phyloP scores from a whole-genome alignment of 1,284 basidiomycete genomes.

The Chiua sp. region DNA sequence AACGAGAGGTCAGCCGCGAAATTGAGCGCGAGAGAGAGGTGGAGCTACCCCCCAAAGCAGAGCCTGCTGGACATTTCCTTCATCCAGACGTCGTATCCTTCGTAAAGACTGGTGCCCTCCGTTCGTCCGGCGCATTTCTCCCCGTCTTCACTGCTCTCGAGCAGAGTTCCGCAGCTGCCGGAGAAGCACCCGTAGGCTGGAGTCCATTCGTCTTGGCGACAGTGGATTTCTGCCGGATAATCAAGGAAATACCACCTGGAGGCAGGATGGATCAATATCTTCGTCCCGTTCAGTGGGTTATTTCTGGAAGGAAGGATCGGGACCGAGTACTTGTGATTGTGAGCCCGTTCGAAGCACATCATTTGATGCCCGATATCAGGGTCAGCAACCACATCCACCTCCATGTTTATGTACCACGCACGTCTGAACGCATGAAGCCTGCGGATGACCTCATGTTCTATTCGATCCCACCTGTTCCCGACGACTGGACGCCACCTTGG shows the following conservation, averaged over 20 bases:
- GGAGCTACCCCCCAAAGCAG: neutral
- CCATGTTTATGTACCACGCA: slow-evolving; percentile 45
- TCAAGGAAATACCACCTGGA: neutral
- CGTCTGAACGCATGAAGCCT: slow-evolving; percentile 37
- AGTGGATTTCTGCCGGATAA: slow-evolving; percentile 23
- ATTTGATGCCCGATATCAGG: slow-evolving; percentile 42
- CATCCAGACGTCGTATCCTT: slow-evolving; percentile 20
- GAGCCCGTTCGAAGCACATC: slow-evolving; percentile 49
- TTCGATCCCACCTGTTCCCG: slow-evolving; percentile 31
- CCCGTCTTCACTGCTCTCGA: slow-evolving; percentile 12
- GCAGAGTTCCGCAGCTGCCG: neutral
- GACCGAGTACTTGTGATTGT: slow-evolving; percentile 36
- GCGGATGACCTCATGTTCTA: slow-evolving; percentile 36
- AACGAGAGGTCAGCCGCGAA: slow-evolving; percentile 48
- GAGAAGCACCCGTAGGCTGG: slow-evolving; percentile 13
- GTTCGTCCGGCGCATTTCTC: slow-evolving; percentile 1
- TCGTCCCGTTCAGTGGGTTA: slow-evolving; percentile 47
- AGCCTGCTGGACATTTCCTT: neutral
- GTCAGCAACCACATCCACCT: slow-evolving; percentile 37
- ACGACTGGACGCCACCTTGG: neutral
- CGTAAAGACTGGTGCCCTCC: neutral
- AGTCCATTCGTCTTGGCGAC: slow-evolving; percentile 26
- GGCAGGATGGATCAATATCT: slow-evolving; percentile 34
- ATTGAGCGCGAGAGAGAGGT: slow-evolving; percentile 40
- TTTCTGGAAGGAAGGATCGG: slow-evolving; percentile 23